Evolutionary conservation across 2,329 filamentous ascomycete genomes (phyloP).

Genomic region (Talaromyces piceae): DNA sequence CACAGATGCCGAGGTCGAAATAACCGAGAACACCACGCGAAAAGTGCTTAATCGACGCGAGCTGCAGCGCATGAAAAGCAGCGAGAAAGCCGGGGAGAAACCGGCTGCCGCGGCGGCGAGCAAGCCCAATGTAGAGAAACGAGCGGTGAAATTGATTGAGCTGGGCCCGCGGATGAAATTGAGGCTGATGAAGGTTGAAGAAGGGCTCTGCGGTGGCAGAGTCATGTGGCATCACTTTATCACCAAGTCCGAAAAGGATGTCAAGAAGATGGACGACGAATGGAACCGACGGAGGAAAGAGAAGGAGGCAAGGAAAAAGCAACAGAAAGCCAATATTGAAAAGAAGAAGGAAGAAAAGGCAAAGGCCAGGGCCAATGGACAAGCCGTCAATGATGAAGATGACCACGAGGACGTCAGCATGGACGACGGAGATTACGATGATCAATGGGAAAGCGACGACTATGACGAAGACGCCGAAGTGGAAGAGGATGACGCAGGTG

Average conservation of each 20-base stretch:
- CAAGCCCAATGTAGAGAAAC: constrained; percentile 61
- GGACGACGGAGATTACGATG: constrained; percentile 38
- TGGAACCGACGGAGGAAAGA: constrained; percentile 73
- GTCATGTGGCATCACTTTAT: constrained; percentile 98
- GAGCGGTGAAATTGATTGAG: constrained; percentile 86
- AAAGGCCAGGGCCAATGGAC: constrained; percentile 37
- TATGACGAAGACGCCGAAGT: constrained; percentile 42
- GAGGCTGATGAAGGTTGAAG: constrained; percentile 89
- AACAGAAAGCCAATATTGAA: constrained; percentile 86
- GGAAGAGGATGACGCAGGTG: constrained; percentile 32
- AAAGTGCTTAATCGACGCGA: constrained; percentile 48
- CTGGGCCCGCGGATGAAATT: constrained; percentile 84
- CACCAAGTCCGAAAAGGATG: constrained; percentile 71
- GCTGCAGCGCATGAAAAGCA: constrained; percentile 38
- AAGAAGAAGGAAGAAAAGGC: constrained; percentile 64
- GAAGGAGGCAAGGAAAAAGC: constrained; percentile 71
- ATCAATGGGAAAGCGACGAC: constrained; percentile 47
- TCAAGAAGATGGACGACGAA: constrained; percentile 68
- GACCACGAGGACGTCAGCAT: constrained; percentile 45
- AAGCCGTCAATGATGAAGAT: constrained; percentile 38
- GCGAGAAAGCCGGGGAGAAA: constrained; percentile 41
- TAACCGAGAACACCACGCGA: constrained; percentile 52
- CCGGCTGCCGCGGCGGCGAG: constrained; percentile 24
- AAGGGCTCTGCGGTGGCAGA: constrained; percentile 81
- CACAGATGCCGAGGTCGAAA: constrained; percentile 91